Base-by-base conservation (phyloP, 148 eudicot genomes). In the Amaranthus palmeri region DNA sequence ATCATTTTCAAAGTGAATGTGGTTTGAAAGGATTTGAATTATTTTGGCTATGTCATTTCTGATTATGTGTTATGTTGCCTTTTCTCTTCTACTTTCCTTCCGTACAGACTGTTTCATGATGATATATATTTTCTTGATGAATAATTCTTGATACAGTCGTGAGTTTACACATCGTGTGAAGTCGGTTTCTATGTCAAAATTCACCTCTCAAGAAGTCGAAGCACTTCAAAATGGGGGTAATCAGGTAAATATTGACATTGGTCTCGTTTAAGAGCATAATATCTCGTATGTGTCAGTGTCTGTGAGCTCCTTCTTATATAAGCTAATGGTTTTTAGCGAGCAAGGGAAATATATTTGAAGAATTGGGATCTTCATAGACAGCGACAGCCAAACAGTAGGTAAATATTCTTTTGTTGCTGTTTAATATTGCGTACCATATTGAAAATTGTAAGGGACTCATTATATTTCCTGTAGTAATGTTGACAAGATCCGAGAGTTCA, bases 151-250 rank as follows among this genome's bases (percentile, higher is more conserved):
- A 12, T 9, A 65, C 97, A 91, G 98, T 65, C 98, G 97, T 48
- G 97, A 93, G 86, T 93, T 93, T 70, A 93, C 98, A 66, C 98
- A 93, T 62, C 96, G 97, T 54, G 98, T 93, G 75, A 93, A 93
- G 83, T 93, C 98, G 13, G 96, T 93, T 69, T 93, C 98, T 61
- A 91, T 93, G 97, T 84, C 97, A 62, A 93, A 93, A 76, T 93
- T 93, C 73, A 91, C 96, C 67, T 82, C 88, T 54, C 91, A 89
- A 75, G 98, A 93, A 88, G 98, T 93, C 76, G 98, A 91, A 79
- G 83, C 92, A 58, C 96, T 93, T 79, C 96, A 93, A 77, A 86
- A 89, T 72, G 98, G 98, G 61, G 98, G 98, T 72, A 93, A 93
- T 83, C 97, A 93, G 96, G 98, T 93, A 78, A 36, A 40, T 74